Conservation (phyloP, 805 yeast genomes). For the Starmerella gropengiesseri region DNA sequence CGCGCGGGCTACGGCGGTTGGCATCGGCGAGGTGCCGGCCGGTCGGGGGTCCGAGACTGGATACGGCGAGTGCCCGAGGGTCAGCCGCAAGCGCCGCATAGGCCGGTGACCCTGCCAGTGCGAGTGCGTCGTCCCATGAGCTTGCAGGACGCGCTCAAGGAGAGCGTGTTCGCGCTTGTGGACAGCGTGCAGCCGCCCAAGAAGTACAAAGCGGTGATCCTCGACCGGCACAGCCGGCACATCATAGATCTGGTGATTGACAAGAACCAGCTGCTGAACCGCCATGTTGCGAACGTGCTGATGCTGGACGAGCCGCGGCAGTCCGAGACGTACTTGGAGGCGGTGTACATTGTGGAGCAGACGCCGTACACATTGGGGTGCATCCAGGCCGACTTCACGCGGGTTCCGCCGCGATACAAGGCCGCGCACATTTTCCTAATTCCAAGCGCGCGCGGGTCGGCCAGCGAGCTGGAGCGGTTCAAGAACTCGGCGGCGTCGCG, state of each 20-base stretch:
- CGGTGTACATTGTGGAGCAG: slow-evolving; percentile 69
- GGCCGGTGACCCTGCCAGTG: too few species aligned
- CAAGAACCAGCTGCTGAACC: slow-evolving; percentile 31
- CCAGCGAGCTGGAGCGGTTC: slow-evolving; percentile 22
- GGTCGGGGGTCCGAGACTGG: too few species aligned
- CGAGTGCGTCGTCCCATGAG: too few species aligned
- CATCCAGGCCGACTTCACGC: slow-evolving; percentile 59
- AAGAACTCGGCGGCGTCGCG: slow-evolving; percentile 25
- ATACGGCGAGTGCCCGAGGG: too few species aligned
- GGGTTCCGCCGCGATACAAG: slow-evolving; percentile 59
- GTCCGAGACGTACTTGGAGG: slow-evolving; percentile 57
- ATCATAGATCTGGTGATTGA: slow-evolving; percentile 29
- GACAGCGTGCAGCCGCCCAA: slow-evolving; percentile 36
- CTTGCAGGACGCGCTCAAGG: slow-evolving; percentile 12
- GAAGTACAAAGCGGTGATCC: slow-evolving; percentile 31
- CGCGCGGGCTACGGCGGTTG: too few species aligned
- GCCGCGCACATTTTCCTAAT: slow-evolving; percentile 62
- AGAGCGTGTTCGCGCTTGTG: slow-evolving; percentile 29
- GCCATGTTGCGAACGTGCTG: slow-evolving; percentile 43
- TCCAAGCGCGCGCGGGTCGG: slow-evolving; percentile 37
- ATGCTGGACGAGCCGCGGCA: slow-evolving; percentile 50
- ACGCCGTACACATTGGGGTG: slow-evolving; percentile 59
- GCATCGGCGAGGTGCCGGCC: too few species aligned
- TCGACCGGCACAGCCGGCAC: slow-evolving; percentile 26
- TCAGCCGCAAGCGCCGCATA: too few species aligned